Percentiles rank a stretch among this genome's conserved stretches.
phyloP scores from a whole-genome alignment of 805 yeast species.

The Hanseniaspora guilliermondii region DNA sequence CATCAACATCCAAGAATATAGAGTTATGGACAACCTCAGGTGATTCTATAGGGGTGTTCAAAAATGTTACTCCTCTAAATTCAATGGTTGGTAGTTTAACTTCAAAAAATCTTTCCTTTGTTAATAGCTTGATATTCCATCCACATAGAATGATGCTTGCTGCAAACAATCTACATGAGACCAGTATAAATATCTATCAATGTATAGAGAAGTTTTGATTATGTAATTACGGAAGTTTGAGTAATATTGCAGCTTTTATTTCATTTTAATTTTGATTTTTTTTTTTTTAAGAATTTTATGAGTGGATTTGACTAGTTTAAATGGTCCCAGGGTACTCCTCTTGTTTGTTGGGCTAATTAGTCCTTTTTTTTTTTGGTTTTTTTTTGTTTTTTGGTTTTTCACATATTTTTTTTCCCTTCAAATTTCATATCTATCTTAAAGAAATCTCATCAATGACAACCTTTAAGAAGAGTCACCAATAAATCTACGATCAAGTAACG shows the following conservation, averaged over 20 bases:
- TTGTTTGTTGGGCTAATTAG: too few species aligned
- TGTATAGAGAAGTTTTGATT: constrained; percentile 30
- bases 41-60: constrained; percentile 50
- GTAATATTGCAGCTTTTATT: background rate
- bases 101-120: constrained; percentile 32
- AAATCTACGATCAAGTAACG: too few species aligned
- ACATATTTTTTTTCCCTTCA: too few species aligned
- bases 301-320: too few species aligned
- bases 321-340: background rate
- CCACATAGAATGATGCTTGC: constrained; percentile 94
- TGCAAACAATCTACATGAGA: constrained; percentile 66
- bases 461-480: too few species aligned
- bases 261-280: background rate
- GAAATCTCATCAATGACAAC: too few species aligned
- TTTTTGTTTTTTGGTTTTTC: background rate
- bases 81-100: constrained; percentile 21
- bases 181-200: constrained; percentile 51
- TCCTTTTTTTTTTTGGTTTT: background rate
- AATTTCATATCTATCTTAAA: too few species aligned
- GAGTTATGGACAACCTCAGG: constrained; percentile 83
- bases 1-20: constrained; percentile 70
- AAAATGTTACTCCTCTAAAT: constrained; percentile 30
- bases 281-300: too few species aligned
- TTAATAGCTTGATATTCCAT: constrained; percentile 64
- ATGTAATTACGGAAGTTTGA: too few species aligned